phyloP scores from a whole-genome alignment of 352 stramenopile genomes.

The Phytophthora idaei region DNA sequence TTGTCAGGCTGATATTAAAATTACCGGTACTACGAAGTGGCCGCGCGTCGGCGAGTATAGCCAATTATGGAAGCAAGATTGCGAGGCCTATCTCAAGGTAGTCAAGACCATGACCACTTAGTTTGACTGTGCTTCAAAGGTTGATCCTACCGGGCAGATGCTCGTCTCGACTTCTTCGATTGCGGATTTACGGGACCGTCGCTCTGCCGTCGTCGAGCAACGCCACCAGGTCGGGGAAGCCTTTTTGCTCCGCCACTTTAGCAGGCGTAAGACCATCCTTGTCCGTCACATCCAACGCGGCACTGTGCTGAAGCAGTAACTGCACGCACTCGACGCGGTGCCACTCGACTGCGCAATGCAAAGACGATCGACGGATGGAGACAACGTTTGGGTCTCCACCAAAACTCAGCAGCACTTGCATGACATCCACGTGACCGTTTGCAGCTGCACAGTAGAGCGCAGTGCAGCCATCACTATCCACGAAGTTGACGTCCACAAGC shows the following conservation, averaged over 20 bases:
- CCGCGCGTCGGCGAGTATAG: too few relatives aligned
- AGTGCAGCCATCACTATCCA: constrained; percentile 66
- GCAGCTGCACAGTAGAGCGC: constrained; percentile 78
- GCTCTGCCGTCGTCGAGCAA: constrained; percentile 9
- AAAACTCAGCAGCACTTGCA: constrained; percentile 52
- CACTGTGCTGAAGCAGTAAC: constrained; percentile 55
- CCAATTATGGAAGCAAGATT: too few relatives aligned
- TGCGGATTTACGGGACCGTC: not conserved
- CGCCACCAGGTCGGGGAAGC: constrained; percentile 29
- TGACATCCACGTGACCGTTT: constrained; percentile 62
- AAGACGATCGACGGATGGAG: constrained; percentile 65
- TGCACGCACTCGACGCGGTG: constrained; percentile 64
- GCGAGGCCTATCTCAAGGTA: too few relatives aligned
- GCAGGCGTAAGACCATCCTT: constrained; percentile 51
- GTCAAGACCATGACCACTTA: too few relatives aligned
- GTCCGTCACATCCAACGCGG: constrained; percentile 32
- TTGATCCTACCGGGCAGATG: not conserved
- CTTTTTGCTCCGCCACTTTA: constrained; percentile 46
- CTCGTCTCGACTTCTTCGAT: not conserved
- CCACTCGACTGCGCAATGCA: constrained; percentile 83
- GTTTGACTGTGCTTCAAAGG: too few relatives aligned
- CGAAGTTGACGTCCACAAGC: constrained; percentile 73
- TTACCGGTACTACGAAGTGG: too few relatives aligned
- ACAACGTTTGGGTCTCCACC: constrained; percentile 59
- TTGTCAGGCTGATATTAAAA: not conserved